A percentile compares a stretch with the other conserved stretches of the same genome.
Evolutionary conservation across 2,329 filamentous ascomycete genomes (phyloP).

Genomic region (Cladobotryum protrusum): DNA sequence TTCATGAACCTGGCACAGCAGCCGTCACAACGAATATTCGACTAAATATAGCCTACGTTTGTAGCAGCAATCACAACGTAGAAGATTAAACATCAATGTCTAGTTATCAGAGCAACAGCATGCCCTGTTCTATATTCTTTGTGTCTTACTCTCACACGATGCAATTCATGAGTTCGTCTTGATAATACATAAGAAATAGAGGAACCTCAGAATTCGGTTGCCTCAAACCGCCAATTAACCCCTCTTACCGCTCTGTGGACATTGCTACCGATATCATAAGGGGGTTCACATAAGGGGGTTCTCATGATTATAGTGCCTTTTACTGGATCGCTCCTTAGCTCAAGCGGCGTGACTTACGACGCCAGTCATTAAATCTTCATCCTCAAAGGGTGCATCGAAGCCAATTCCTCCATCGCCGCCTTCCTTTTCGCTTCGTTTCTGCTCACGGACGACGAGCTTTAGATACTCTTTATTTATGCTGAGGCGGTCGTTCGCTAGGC

Average conservation of each 20-base stretch:
- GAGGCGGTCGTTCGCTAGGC: conserved; percentile 48
- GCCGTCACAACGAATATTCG: too few species aligned
- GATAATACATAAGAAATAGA: neutral
- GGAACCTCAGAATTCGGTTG: neutral
- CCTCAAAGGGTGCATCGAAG: conserved; percentile 46
- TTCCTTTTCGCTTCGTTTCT: conserved; percentile 41
- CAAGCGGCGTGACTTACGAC: conserved; percentile 20
- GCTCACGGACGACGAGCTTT: conserved; percentile 39
- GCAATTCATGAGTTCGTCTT: neutral
- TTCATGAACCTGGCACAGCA: too few species aligned
- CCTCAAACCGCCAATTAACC: neutral
- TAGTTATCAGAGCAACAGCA: neutral
- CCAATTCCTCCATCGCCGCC: conserved; percentile 27
- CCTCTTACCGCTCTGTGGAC: neutral
- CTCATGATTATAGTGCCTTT: too few species aligned
- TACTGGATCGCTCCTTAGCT: neutral
- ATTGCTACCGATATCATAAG: too few species aligned
- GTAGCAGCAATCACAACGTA: too few species aligned
- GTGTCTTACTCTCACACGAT: neutral
- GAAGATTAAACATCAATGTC: too few species aligned
- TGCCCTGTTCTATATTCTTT: neutral
- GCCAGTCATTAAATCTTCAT: conserved; percentile 57
- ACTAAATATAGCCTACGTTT: too few species aligned
- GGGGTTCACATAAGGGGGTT: too few species aligned
- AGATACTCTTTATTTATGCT: conserved; percentile 52